Evolutionary conservation across 129 eudicot species (phyloP).

Genomic region (Flaveria brownii): DNA sequence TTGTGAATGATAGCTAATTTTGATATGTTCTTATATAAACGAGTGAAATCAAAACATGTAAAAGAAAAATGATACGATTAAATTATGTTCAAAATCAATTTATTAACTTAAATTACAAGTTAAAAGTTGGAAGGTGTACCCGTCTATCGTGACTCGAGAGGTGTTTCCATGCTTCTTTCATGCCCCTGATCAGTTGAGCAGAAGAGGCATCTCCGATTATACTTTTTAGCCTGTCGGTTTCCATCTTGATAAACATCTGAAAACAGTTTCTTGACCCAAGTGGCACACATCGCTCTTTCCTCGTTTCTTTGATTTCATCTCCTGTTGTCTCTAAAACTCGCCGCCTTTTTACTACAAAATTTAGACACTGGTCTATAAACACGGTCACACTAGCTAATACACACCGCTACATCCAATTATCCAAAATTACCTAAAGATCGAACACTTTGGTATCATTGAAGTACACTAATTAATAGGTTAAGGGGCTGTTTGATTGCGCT

Average conservation of each 20-base stretch:
- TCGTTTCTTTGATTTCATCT: slow-evolving; percentile 30
- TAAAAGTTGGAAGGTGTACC: slow-evolving; percentile 29
- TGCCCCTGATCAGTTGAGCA: slow-evolving; percentile 27
- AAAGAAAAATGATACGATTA: neutral
- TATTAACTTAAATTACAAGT: neutral
- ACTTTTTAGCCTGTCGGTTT: slow-evolving; percentile 48
- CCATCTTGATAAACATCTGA: slow-evolving; percentile 52
- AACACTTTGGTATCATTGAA: too few species aligned
- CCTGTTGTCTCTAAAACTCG: neutral
- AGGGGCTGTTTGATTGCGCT: too few species aligned
- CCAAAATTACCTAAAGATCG: neutral
- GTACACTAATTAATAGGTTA: too few species aligned
- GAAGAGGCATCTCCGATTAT: slow-evolving; percentile 41
- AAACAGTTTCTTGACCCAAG: slow-evolving; percentile 50
- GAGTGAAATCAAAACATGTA: neutral
- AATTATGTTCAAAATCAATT: neutral
- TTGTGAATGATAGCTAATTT: neutral
- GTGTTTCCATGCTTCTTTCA: slow-evolving; percentile 56
- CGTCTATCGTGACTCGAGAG: slow-evolving; percentile 45
- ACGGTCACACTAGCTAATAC: neutral
- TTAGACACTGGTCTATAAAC: slow-evolving; percentile 25
- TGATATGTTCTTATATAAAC: neutral
- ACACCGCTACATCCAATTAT: slow-evolving; percentile 11
- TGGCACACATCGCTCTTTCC: slow-evolving; percentile 42
- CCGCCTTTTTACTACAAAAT: slow-evolving; percentile 23